Evolutionary conservation across 352 stramenopile species (phyloP).

Genomic region (Pythium rishiriense): DNA sequence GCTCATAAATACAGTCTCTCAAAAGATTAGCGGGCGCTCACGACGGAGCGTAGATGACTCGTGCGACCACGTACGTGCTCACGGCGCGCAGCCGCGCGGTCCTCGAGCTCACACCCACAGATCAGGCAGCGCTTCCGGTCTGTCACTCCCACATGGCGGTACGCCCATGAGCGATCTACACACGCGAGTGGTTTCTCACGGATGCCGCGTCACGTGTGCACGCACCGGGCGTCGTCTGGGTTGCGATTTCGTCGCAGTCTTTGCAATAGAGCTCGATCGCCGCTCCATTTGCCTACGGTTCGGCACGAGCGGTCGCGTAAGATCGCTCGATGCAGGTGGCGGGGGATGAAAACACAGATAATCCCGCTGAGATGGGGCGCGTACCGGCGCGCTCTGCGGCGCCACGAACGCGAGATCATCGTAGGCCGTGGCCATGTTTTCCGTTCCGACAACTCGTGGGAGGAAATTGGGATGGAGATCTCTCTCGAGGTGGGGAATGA

Average conservation of each 20-base stretch:
- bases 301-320: not conserved
- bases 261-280: conserved; percentile 46
- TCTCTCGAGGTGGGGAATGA: conserved; percentile 7
- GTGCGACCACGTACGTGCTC: conserved; percentile 5
- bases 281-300: not conserved
- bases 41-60: too few relatives aligned
- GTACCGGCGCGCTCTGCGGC: conserved; percentile 8
- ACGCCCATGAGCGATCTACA: not conserved
- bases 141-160: conserved; percentile 16
- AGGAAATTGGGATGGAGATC: not conserved
- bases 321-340: not conserved
- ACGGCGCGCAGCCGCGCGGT: conserved; percentile 17
- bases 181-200: not conserved
- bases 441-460: not conserved
- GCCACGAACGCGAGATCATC: conserved; percentile 71
- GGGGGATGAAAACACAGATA: not conserved
- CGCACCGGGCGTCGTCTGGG: conserved; percentile 49
- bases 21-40: too few relatives aligned
- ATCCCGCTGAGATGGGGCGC: not conserved
- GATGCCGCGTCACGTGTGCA: not conserved
- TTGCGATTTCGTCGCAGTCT: conserved; percentile 63
- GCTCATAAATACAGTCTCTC: too few relatives aligned
- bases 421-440: conserved; percentile 55
- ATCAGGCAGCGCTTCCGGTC: conserved; percentile 66
- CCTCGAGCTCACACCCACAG: conserved; percentile 60